phyloP scores from a whole-genome alignment of 1,284 basidiomycete species.

The Sporisorium scitamineum region DNA sequence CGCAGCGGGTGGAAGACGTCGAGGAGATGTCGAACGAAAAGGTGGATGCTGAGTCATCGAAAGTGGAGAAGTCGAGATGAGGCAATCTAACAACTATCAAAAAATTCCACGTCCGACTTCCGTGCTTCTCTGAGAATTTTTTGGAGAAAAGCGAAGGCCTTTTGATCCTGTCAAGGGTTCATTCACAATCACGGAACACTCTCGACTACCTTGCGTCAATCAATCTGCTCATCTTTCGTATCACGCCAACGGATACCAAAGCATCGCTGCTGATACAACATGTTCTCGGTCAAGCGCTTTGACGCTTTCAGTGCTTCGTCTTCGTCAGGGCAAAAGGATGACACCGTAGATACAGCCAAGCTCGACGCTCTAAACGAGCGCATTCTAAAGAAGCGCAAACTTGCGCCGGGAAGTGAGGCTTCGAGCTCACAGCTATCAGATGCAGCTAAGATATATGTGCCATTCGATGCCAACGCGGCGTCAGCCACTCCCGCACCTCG shows the following conservation, averaged over 20 bases:
- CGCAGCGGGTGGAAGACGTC: not conserved
- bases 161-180: slow-evolving; percentile 12
- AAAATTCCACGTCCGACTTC: slow-evolving; percentile 4
- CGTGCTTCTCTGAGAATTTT: slow-evolving; percentile 9
- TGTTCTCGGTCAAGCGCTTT: slow-evolving; percentile 59
- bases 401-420: slow-evolving; percentile 13
- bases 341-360: slow-evolving; percentile 30
- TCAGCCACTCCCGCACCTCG: slow-evolving; percentile 12
- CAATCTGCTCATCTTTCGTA: not conserved
- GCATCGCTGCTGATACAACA: not conserved
- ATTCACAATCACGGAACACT: not conserved
- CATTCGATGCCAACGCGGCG: not conserved
- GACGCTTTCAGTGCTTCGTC: slow-evolving; percentile 35
- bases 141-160: slow-evolving; percentile 7
- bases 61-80: slow-evolving; percentile 7
- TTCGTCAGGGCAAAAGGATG: slow-evolving; percentile 7
- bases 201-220: not conserved
- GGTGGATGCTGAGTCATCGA: slow-evolving; percentile 5
- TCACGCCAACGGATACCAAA: not conserved
- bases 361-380: slow-evolving; percentile 54
- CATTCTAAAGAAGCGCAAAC: slow-evolving; percentile 48
- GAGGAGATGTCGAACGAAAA: not conserved
- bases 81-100: not conserved
- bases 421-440: not conserved
- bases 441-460: not conserved